Conservation (phyloP, 208 protist species). For the Crithidia acanthocephali region DNA sequence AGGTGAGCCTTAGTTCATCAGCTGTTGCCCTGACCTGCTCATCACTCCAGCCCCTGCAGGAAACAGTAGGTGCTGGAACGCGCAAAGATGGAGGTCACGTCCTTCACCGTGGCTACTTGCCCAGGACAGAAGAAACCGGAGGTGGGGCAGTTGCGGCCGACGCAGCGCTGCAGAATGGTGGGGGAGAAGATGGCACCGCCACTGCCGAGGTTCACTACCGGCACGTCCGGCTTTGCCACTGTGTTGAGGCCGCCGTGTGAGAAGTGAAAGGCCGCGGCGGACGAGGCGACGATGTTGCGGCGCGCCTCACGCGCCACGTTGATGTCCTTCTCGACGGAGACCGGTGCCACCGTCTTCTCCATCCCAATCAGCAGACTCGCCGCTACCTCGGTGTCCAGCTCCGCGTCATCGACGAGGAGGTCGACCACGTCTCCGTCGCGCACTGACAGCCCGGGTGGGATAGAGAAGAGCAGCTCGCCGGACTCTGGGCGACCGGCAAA, state of each 20-base stretch:
- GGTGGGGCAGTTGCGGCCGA: conserved; percentile 67
- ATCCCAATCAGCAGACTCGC: conserved; percentile 65
- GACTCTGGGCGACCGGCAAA: conserved; percentile 74
- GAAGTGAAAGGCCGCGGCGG: conserved; percentile 76
- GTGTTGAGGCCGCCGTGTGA: conserved; percentile 84
- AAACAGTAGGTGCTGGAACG: conserved; percentile 81
- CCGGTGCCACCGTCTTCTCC: conserved; percentile 51
- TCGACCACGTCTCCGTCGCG: conserved; percentile 41
- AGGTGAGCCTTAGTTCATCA: too few species aligned
- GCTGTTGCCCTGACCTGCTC: too few species aligned
- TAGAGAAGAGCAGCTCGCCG: conserved; percentile 45
- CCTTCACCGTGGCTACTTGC: conserved; percentile 66
- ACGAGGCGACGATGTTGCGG: conserved; percentile 72
- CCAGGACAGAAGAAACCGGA: conserved; percentile 78
- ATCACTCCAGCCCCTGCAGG: conserved; percentile 69
- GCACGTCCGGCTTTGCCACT: conserved; percentile 64
- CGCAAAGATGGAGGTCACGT: conserved; percentile 58
- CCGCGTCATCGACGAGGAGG: conserved; percentile 82
- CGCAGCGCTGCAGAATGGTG: conserved; percentile 73
- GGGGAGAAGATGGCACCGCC: conserved; percentile 62
- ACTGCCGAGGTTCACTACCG: conserved; percentile 64
- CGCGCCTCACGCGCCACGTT: conserved; percentile 74
- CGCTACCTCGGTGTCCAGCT: conserved; percentile 80
- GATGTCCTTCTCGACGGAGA: conserved; percentile 76
- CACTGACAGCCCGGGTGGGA: conserved; percentile 45